Percentiles rank a stretch among this genome's conserved stretches.
These are phyloP conservation scores for Pholiota adiposa DNA, from an alignment of 1,284 basidiomycete genomes.

Conservation along the genomic window DNA sequence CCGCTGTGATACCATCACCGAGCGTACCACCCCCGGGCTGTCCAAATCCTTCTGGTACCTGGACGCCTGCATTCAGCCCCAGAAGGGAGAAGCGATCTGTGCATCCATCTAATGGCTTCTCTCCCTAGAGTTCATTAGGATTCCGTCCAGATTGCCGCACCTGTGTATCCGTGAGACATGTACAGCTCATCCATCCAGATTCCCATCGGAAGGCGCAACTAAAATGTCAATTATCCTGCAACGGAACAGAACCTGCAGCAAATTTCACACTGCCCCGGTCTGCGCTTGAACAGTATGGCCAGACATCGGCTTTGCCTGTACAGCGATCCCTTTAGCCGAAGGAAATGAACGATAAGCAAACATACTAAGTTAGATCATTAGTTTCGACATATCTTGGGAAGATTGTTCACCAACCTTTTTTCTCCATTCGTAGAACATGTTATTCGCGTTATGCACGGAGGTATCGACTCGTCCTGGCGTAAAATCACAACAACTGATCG, in stretches of 20 bases:
- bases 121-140: constrained; percentile 19
- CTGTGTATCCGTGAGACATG: constrained; percentile 7
- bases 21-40: constrained; percentile 16
- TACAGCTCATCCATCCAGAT: constrained; percentile 11
- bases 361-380: constrained; percentile 7
- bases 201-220: constrained; percentile 9
- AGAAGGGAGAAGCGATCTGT: constrained; percentile 22
- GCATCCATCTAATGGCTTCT: constrained; percentile 22
- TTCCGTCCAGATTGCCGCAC: constrained; percentile 18
- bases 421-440: constrained; percentile 14
- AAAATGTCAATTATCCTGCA: constrained; percentile 9
- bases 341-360: constrained; percentile 1
- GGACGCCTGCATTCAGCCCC: constrained; percentile 23
- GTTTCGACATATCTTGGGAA: constrained; percentile 3
- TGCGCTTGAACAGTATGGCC: constrained; percentile 6
- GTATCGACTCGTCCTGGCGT: constrained; percentile 6
- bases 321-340: neutral
- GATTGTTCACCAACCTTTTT: constrained; percentile 8
- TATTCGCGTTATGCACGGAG: constrained; percentile 16
- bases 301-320: constrained; percentile 13
- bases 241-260: constrained; percentile 19
- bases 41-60: constrained; percentile 32
- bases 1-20: constrained; percentile 26
- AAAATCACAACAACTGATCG: constrained; percentile 20
- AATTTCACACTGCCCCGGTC: neutral